Conservation (phyloP, 805 yeast species). For the Lachancea quebecensis region DNA sequence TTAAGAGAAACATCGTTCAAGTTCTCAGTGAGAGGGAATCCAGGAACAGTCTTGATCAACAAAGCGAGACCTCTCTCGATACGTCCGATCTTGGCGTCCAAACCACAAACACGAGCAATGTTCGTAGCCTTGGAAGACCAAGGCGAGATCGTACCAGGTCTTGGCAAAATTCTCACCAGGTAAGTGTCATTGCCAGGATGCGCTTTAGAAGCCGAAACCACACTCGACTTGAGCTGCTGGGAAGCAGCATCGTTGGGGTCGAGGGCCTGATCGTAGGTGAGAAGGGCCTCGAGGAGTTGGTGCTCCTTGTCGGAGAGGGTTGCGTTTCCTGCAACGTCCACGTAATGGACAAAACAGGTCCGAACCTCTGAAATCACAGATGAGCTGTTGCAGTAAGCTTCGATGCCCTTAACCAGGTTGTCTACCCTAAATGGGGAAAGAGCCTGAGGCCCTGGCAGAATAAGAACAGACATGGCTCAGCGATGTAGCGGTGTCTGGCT, state of each 20-base stretch:
- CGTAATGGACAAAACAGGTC: conserved; percentile 74
- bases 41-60: conserved; percentile 61
- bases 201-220: conserved; percentile 17
- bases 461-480: conserved; percentile 36
- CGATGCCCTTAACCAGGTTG: conserved; percentile 63
- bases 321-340: conserved; percentile 42
- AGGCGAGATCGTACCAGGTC: conserved; percentile 95
- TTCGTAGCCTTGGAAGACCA: conserved; percentile 99
- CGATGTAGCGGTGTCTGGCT: background rate
- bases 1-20: conserved; percentile 52
- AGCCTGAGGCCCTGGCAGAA: conserved; percentile 85
- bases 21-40: conserved; percentile 56
- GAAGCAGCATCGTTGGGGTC: conserved; percentile 41
- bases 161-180: conserved; percentile 74
- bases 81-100: conserved; percentile 62
- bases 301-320: conserved; percentile 36
- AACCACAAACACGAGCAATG: conserved; percentile 82
- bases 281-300: conserved; percentile 49
- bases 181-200: conserved; percentile 40
- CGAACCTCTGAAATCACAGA: conserved; percentile 63
- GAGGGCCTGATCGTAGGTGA: conserved; percentile 67
- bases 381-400: conserved; percentile 54
- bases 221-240: conserved; percentile 23
- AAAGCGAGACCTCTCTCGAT: conserved; percentile 88
- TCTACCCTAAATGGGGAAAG: conserved; percentile 80